A percentile compares a stretch with the other conserved stretches of the same genome.
These are phyloP conservation scores for Termitomyces sp. DNA, from an alignment of 768 basidiomycete species.

Conservation along the genomic window DNA sequence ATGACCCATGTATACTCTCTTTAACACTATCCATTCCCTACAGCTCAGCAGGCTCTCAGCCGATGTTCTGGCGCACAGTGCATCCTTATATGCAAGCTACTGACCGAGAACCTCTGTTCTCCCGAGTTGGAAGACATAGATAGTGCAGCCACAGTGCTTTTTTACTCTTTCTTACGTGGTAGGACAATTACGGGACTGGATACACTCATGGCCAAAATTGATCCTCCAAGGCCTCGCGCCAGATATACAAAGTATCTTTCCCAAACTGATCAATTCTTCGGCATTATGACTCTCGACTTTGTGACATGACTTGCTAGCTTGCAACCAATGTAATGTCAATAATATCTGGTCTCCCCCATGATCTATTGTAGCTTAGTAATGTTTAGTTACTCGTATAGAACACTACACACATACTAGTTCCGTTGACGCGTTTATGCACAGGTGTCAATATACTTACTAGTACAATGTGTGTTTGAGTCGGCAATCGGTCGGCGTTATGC, in stretches of 20 bases:
- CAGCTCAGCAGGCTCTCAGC: not conserved
- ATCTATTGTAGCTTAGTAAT: too few species aligned
- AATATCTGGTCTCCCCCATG: too few species aligned
- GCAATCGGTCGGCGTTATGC: too few species aligned
- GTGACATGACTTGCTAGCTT: too few species aligned
- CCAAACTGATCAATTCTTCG: not conserved
- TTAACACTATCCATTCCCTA: not conserved
- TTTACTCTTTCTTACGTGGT: not conserved
- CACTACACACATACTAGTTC: too few species aligned
- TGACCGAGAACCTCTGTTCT: not conserved
- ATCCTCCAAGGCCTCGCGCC: not conserved
- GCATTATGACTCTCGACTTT: not conserved
- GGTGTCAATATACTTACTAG: too few species aligned
- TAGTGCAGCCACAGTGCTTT: not conserved
- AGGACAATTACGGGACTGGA: not conserved
- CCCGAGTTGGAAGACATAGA: not conserved
- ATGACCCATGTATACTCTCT: not conserved
- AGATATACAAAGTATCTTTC: not conserved
- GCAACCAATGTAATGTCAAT: too few species aligned
- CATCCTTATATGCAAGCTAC: not conserved
- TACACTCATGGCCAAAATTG: not conserved
- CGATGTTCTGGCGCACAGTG: not conserved
- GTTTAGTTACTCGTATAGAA: too few species aligned
- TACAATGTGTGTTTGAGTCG: too few species aligned
- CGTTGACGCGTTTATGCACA: too few species aligned